phyloP scores from a whole-genome alignment of 2,329 filamentous ascomycete species.

The Fulvia fulva region DNA sequence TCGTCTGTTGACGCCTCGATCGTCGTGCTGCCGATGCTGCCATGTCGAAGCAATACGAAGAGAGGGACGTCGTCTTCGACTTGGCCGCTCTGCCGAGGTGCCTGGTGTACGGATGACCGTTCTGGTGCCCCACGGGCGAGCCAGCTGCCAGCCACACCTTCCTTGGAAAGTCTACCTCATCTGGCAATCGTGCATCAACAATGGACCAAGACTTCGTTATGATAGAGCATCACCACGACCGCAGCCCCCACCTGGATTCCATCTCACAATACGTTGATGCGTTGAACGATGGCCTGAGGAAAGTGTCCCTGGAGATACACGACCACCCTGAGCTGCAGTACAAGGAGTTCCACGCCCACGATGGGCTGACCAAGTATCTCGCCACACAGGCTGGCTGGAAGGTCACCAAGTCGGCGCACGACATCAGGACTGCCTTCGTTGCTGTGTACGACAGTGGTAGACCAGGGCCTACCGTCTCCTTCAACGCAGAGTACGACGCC shows the following conservation, averaged over 20 bases:
- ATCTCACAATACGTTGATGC: slow-evolving; percentile 42
- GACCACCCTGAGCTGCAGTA: slow-evolving; percentile 45
- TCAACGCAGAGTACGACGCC: slow-evolving; percentile 39
- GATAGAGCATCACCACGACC: not conserved
- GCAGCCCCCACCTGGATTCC: slow-evolving; percentile 11
- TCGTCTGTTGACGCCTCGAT: too few relatives aligned
- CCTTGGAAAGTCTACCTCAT: not conserved
- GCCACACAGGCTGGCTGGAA: slow-evolving; percentile 43
- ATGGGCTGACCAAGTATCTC: slow-evolving; percentile 49
- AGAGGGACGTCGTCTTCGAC: too few relatives aligned
- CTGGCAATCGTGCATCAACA: not conserved
- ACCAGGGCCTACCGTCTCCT: slow-evolving; percentile 37
- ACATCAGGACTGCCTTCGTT: slow-evolving; percentile 51
- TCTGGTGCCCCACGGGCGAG: too few relatives aligned
- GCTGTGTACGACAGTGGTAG: slow-evolving; percentile 47
- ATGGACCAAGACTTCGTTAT: slow-evolving; percentile 10
- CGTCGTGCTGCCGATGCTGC: too few relatives aligned
- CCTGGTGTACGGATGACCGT: not conserved
- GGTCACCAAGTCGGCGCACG: slow-evolving; percentile 51
- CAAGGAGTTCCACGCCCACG: slow-evolving; percentile 49
- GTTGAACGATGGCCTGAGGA: slow-evolving; percentile 40
- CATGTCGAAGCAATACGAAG: too few relatives aligned
- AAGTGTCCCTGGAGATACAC: slow-evolving; percentile 50
- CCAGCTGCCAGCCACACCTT: not conserved
- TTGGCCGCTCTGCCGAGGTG: not conserved